Base-by-base conservation (phyloP, 345 rosid genomes). In the Euphorbia pulcherrima region DNA sequence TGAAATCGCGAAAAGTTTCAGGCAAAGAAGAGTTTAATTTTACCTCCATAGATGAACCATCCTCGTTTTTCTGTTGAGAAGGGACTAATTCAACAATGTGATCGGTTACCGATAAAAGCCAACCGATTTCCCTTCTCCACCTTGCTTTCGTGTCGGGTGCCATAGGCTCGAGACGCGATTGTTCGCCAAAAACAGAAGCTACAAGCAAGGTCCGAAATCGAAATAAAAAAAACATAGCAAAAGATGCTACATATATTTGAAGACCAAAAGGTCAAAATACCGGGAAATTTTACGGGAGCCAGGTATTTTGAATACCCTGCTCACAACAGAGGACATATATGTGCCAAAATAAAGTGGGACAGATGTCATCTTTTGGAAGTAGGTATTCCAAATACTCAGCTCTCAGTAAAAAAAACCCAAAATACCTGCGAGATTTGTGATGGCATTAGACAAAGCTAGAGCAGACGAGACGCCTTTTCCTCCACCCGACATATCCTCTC, bases 401-500 rank as follows among this genome's bases (percentile, higher is more conserved):
- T n/a, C n/a, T n/a, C n/a, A n/a, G n/a, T n/a, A n/a, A n/a, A n/a
- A 6, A 55, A 18, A 54, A 44, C 48, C 53, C 5, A 20, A 58
- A 54, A 12, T 56, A 74, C 84, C 84, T 9, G 84, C 84, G 72
- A 81, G 80, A 30, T 81, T 81, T n/a, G 85, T 81, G 41, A 78
- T 73, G 65, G 85, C 82, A 59, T 81, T 81, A 24, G 85, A 81
- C 80, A 81, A 62, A 11, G 85, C 85, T 27, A 81, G 60, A 40
- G 82, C 85, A 8, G 85, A 81, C 13, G 82, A 75, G 26, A 81
- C 85, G 5, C 85, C 85, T 60, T 81, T 81, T 54, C 82, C 80
- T 35, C 85, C 82, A 24, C 85, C 85, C 8, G 85, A 81, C 85
- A 81, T 81, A 67, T 81, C 85, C 59, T 81, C 85, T 18, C 85